Percentiles rank a stretch among this genome's conserved stretches.
Evolutionary conservation across 805 yeast genomes (phyloP).

Genomic region (Yarrowia keelungensis): DNA sequence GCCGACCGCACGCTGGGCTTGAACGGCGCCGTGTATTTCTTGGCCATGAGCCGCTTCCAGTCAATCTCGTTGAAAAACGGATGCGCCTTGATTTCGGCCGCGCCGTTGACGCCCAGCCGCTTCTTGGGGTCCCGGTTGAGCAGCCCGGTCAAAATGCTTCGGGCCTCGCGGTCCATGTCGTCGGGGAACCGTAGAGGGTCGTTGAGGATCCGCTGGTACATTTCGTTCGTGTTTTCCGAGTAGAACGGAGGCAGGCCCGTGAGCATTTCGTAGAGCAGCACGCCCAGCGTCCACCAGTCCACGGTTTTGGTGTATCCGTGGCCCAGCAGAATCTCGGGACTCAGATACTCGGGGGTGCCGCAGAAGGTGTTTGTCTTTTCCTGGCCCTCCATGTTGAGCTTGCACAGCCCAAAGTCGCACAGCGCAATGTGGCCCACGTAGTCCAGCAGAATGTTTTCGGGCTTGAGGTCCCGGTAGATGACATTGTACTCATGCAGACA

Average conservation of each 20-base stretch:
- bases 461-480: slow-evolving; percentile 93
- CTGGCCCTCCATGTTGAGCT: slow-evolving; percentile 88
- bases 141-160: slow-evolving; percentile 74
- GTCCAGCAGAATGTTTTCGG: slow-evolving; percentile 92
- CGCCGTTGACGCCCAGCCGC: slow-evolving; percentile 80
- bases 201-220: slow-evolving; percentile 92
- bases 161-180: slow-evolving; percentile 84
- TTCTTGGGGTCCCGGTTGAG: slow-evolving; percentile 84
- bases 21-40: slow-evolving; percentile 93
- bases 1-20: slow-evolving; percentile 88
- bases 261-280: slow-evolving; percentile 90
- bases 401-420: slow-evolving; percentile 97
- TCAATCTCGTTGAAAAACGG: slow-evolving; percentile 87
- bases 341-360: slow-evolving; percentile 97
- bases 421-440: slow-evolving; percentile 97
- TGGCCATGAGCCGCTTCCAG: slow-evolving; percentile 81
- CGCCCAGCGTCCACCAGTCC: slow-evolving; percentile 99
- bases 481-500: slow-evolving; percentile 89
- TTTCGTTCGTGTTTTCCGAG: slow-evolving; percentile 88
- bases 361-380: slow-evolving; percentile 91
- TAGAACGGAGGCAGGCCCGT: slow-evolving; percentile 97
- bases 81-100: slow-evolving; percentile 82
- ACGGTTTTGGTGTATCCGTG: slow-evolving; percentile 95
- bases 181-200: slow-evolving; percentile 90
- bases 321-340: slow-evolving; percentile 90